Evolutionary conservation across 2,329 filamentous ascomycete species (phyloP), one percentile per base, ranked within the genome.

Genomic region (Metarhizium rileyi): DNA sequence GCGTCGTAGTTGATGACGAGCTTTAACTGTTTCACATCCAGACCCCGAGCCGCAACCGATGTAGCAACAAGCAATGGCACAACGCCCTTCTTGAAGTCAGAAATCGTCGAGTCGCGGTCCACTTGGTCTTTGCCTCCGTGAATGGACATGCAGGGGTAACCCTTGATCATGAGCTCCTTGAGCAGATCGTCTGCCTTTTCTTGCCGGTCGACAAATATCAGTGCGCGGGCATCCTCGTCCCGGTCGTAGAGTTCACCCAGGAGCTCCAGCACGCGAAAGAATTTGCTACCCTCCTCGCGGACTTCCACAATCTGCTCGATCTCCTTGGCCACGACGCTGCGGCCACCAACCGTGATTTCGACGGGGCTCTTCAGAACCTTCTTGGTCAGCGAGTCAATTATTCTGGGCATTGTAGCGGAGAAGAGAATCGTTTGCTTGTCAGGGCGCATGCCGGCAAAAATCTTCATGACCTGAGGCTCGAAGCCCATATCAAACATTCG

Each of bases 401-500:
- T 90, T 44, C 86, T 83, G 20, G 93, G 93, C 75, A 97, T 95
- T 0, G 93, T 98, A 4, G 93, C 93, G 0, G 93, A 97, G 66
- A 97, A 98, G 23, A 97, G 76, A 47, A 97, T 90, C 0, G 90
- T 95, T 64, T 98, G 93, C 46, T 87, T 84, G 64, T 96, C 87
- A 1, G 93, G 90, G 44, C 93, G 84, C 64, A 95, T 86, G 61
- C 93, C 95, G 56, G 83, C 82, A 63, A 97, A 83, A 51, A 98
- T 93, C 67, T 95, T 96, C 81, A 93, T 93, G 48, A 98, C 90
- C 66, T 98, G 93, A 2, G 93, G 91, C 68, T 95, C 91, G 62
- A 98, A 98, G 14, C 93, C 93, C 93, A 98, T 97, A 66, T 98
- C 93, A 64, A 97, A 96, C 93, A 98, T 97, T 54, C 93, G 86